Evolutionary conservation across 73 alveolate species (phyloP), one percentile per base, ranked within the genome.

Genomic region (Halteria grandinella): DNA sequence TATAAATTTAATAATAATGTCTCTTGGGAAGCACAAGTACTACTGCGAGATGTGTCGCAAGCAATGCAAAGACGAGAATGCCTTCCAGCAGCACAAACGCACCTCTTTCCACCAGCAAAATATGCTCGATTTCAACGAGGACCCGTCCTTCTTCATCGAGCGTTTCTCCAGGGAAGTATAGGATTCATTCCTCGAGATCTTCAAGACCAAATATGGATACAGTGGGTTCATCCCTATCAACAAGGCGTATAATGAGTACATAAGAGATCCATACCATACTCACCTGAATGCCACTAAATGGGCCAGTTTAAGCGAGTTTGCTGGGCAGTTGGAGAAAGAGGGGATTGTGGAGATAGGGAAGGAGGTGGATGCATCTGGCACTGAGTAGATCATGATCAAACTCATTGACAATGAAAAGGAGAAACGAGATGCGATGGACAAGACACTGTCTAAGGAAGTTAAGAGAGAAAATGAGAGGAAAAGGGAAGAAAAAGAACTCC

Each of bases 11-110:
- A n/a, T n/a, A n/a, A n/a, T n/a, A n/a, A n/a, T n/a, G n/a, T n/a
- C n/a, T n/a, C 58, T 47, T 15, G 24, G 33, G 12, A 70, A 70
- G 72, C 83, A 48, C 83, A 70, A 70, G 44, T 48, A 50, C 59
- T 70, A 70, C 34, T 70, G 83, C 55, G 70, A 48, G 25, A 70
- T 70, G 72, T 70, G 83, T 44, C 47, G 50, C 23, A 70, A 70
- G 83, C 71, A 70, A 28, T 50, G 71, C 31, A 48, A 53, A 17
- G 83, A 70, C 36, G 83, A 70, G 47, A 70, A 70, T 49, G 83
- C 72, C 0, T 32, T 70, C 31, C 15, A 21, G 4, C 45, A 48
- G 59, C 83, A 70, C 50, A 45, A 48, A 31, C 59, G 12, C 25
- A 44, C 72, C 33, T 48, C 83, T 3, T 70, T 20, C 41, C 83